A percentile compares a stretch with the other conserved stretches of the same genome.
phyloP scores from a whole-genome alignment of 2,329 filamentous ascomycete species.

The Neonectria ditissima region DNA sequence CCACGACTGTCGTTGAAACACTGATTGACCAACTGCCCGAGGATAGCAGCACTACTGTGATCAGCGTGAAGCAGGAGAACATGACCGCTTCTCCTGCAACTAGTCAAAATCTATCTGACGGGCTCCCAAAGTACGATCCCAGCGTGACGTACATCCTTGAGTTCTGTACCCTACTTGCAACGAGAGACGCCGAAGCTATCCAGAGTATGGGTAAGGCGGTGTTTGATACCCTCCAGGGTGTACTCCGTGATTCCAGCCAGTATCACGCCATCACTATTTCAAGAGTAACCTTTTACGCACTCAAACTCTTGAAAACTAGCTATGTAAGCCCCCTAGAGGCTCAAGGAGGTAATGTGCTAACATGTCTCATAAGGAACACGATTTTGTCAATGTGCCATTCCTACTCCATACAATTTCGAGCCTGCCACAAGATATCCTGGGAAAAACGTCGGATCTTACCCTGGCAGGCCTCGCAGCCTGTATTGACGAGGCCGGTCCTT shows the following conservation, averaged over 20 bases:
- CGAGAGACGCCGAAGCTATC: constrained; percentile 80
- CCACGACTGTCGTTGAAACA: constrained; percentile 67
- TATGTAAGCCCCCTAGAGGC: constrained; percentile 72
- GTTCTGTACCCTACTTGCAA: constrained; percentile 83
- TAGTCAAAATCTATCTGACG: constrained; percentile 50
- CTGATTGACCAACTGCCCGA: constrained; percentile 89
- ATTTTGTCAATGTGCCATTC: constrained; percentile 92
- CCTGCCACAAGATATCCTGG: constrained; percentile 81
- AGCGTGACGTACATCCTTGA: constrained; percentile 91
- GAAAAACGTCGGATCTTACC: constrained; percentile 80
- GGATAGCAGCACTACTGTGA: constrained; percentile 79
- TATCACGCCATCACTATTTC: constrained; percentile 88
- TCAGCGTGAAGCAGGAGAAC: constrained; percentile 89
- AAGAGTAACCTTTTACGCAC: constrained; percentile 86
- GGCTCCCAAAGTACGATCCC: constrained; percentile 80
- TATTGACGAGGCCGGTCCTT: constrained; percentile 79
- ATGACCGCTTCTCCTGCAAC: constrained; percentile 72
- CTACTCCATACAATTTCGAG: constrained; percentile 92
- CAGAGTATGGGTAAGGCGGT: constrained; percentile 81
- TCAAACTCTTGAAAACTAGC: constrained; percentile 83
- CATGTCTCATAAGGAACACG: constrained; percentile 72
- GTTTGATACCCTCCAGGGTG: constrained; percentile 81
- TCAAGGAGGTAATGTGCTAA: constrained; percentile 31
- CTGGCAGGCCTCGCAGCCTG: constrained; percentile 84
- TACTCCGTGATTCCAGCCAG: constrained; percentile 82